These are phyloP conservation scores for Pleurotus tuber-regium DNA, from an alignment of 768 basidiomycete species.

Conservation along the genomic window DNA sequence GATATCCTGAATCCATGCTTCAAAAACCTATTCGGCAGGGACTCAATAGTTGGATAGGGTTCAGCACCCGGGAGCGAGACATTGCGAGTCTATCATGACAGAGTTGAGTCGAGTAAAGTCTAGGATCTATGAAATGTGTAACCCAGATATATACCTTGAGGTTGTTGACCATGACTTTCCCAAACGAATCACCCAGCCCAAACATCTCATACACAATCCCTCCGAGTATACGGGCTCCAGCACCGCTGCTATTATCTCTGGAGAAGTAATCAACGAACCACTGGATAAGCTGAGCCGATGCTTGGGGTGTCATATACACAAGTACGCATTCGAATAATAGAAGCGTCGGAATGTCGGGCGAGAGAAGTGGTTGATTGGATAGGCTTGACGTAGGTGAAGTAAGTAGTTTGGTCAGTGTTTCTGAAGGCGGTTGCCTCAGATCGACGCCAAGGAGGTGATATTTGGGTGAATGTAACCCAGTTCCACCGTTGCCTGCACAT, in stretches of 20 bases:
- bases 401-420: constrained; percentile 41
- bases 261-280: constrained; percentile 69
- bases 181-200: constrained; percentile 82
- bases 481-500: constrained; percentile 46
- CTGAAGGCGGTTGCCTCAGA: constrained; percentile 57
- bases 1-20: constrained; percentile 52
- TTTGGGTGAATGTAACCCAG: constrained; percentile 47
- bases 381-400: constrained; percentile 9
- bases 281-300: constrained; percentile 55
- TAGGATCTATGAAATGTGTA: background rate
- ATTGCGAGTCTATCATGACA: constrained; percentile 53
- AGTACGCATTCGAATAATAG: constrained; percentile 93
- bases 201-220: constrained; percentile 92
- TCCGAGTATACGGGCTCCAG: constrained; percentile 35
- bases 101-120: background rate
- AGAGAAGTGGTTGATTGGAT: constrained; percentile 38
- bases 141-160: constrained; percentile 52
- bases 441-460: constrained; percentile 80
- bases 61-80: constrained; percentile 72
- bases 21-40: constrained; percentile 60
- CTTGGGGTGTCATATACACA: constrained; percentile 73
- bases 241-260: background rate
- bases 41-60: constrained; percentile 55
- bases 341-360: constrained; percentile 70
- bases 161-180: constrained; percentile 90